A percentile compares a stretch with the other conserved stretches of the same genome.
phyloP scores from a whole-genome alignment of 176 grass and related monocot species.

The Avena insularis region DNA sequence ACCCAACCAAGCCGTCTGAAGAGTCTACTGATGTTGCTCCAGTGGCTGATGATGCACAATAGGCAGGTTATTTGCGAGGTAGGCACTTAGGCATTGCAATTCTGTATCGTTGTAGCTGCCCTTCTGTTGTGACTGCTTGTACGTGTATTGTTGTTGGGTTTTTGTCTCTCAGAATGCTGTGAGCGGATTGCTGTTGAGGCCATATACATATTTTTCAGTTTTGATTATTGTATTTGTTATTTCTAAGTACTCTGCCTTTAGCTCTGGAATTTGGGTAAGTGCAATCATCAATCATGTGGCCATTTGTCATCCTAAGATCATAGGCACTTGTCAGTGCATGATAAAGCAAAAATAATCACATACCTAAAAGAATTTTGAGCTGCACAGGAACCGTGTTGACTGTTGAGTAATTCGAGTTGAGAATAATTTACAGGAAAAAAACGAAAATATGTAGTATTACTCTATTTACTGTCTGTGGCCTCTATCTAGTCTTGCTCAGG shows the following conservation, averaged over 20 bases:
- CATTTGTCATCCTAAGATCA: too few species aligned
- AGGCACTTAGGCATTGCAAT: slow-evolving; percentile 2
- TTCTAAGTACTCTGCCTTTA: neutral
- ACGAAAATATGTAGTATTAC: neutral
- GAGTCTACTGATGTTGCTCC: slow-evolving; percentile 43
- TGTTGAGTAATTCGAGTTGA: slow-evolving; percentile 1
- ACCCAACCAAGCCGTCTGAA: slow-evolving; percentile 50
- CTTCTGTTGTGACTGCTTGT: slow-evolving; percentile 2
- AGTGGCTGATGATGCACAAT: slow-evolving; percentile 34
- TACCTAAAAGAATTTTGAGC: neutral
- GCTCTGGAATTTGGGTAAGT: neutral
- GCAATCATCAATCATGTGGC: neutral
- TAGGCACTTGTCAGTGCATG: neutral
- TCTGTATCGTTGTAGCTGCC: neutral
- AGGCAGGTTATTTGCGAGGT: slow-evolving; percentile 27
- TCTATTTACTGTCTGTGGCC: slow-evolving; percentile 31
- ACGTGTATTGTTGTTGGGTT: slow-evolving; percentile 27
- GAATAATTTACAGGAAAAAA: slow-evolving; percentile 27
- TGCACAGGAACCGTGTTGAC: slow-evolving; percentile 1
- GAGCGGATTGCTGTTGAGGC: neutral
- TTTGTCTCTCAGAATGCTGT: neutral
- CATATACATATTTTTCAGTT: neutral
- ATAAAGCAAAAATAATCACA: neutral
- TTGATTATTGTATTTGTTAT: neutral
- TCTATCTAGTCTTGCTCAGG: slow-evolving; percentile 53